phyloP scores from a whole-genome alignment of 1,284 basidiomycete genomes.

The Ustilago vetiveriae region DNA sequence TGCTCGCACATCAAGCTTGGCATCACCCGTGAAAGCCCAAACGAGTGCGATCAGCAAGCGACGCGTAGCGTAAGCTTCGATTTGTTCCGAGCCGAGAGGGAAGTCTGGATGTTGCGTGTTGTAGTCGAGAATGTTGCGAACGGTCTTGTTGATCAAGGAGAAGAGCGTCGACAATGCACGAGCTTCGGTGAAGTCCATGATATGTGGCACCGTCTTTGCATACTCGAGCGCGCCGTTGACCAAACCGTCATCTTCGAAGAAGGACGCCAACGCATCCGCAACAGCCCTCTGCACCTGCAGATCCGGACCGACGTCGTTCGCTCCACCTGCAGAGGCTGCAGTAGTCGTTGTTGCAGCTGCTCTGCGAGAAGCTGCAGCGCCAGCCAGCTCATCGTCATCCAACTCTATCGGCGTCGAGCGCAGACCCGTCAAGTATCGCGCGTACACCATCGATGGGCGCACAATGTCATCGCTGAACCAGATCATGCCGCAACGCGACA shows the following conservation, averaged over 20 bases:
- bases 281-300: constrained; percentile 80
- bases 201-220: constrained; percentile 86
- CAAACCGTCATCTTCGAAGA: constrained; percentile 78
- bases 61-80: constrained; percentile 90
- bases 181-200: constrained; percentile 96
- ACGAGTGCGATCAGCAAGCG: constrained; percentile 91
- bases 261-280: constrained; percentile 69
- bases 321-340: not conserved
- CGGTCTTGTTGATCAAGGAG: constrained; percentile 95
- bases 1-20: constrained; percentile 85
- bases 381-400: constrained; percentile 79
- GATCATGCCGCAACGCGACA: constrained; percentile 99
- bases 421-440: constrained; percentile 84
- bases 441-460: constrained; percentile 88
- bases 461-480: constrained; percentile 99
- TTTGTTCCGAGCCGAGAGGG: constrained; percentile 81
- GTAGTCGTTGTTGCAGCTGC: constrained; percentile 69
- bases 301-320: constrained; percentile 72
- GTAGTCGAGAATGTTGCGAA: constrained; percentile 92
- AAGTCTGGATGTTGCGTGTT: constrained; percentile 95
- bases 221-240: constrained; percentile 81
- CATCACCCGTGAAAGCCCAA: constrained; percentile 98
- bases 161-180: constrained; percentile 95
- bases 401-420: constrained; percentile 82
- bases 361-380: constrained; percentile 70